Evolutionary conservation across 495 filamentous ascomycete species (phyloP).

Genomic region (Aspergillus saccharolyticus): DNA sequence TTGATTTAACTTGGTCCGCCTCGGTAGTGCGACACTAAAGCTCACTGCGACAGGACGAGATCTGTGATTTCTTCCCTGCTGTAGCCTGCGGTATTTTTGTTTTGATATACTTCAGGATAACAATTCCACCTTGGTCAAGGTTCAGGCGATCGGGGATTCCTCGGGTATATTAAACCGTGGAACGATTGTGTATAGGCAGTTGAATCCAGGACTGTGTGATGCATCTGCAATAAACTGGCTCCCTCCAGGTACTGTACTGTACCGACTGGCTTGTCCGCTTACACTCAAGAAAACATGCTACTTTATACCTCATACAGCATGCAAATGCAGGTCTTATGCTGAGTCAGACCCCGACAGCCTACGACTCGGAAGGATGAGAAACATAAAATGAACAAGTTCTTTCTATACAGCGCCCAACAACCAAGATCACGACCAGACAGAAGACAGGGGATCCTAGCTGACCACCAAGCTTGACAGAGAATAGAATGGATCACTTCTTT

Average conservation of each 20-base stretch:
- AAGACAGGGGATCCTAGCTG: conserved; percentile 18
- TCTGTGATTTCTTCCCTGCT: too few species aligned
- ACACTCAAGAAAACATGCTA: too few species aligned
- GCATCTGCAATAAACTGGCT: not conserved
- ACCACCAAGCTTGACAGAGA: conserved; percentile 33
- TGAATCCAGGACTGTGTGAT: too few species aligned
- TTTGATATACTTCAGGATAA: not conserved
- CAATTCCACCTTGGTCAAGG: not conserved
- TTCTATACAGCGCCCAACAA: conserved; percentile 46
- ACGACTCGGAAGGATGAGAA: conserved; percentile 7
- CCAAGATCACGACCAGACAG: conserved; percentile 21
- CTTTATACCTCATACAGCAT: too few species aligned
- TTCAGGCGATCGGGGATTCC: not conserved
- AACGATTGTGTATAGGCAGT: too few species aligned
- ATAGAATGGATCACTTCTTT: conserved; percentile 18
- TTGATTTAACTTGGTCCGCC: too few species aligned
- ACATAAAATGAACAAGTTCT: conserved; percentile 35
- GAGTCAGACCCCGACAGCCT: too few species aligned
- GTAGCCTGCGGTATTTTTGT: too few species aligned
- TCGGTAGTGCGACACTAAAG: too few species aligned
- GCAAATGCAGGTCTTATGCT: not conserved
- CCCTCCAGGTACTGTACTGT: too few species aligned
- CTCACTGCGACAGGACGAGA: too few species aligned
- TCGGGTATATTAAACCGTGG: not conserved
- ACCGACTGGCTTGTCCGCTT: too few species aligned